These are phyloP conservation scores for Rhodotorula paludigena DNA, from an alignment of 768 basidiomycete genomes.

Conservation along the genomic window DNA sequence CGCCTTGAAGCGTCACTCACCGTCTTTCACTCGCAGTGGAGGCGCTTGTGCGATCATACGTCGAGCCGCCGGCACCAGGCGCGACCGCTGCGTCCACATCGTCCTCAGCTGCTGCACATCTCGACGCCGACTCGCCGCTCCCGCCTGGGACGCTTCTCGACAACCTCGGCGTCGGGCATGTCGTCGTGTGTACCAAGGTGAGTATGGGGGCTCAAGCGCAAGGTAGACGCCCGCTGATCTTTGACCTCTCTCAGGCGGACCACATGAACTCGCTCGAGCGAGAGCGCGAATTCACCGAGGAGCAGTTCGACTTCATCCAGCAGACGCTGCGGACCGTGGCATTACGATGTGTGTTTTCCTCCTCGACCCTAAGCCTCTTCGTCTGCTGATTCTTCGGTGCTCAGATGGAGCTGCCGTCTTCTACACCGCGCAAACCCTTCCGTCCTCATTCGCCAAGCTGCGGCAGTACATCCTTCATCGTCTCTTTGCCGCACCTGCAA, in stretches of 20 bases:
- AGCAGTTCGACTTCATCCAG: slow-evolving; percentile 89
- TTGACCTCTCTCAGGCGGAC: slow-evolving; percentile 32
- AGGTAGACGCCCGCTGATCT: neutral
- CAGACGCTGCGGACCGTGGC: slow-evolving; percentile 90
- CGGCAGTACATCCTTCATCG: slow-evolving; percentile 78
- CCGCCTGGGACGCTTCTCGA: slow-evolving; percentile 79
- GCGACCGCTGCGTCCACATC: neutral
- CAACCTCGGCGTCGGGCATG: slow-evolving; percentile 79
- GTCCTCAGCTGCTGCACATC: neutral
- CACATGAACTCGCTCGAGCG: slow-evolving; percentile 40
- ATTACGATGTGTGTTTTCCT: slow-evolving; percentile 66
- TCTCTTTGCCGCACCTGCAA: slow-evolving; percentile 54
- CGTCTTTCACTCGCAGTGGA: slow-evolving; percentile 25
- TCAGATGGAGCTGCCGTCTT: slow-evolving; percentile 86
- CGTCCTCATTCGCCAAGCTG: slow-evolving; percentile 66
- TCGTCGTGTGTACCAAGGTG: slow-evolving; percentile 82
- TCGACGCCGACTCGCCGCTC: slow-evolving; percentile 57
- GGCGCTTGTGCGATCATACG: slow-evolving; percentile 23
- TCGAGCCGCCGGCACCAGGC: slow-evolving; percentile 25
- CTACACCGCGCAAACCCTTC: slow-evolving; percentile 73
- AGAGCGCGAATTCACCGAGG: slow-evolving; percentile 58
- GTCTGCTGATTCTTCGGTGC: neutral
- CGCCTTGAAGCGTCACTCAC: neutral
- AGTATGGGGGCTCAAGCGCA: neutral
- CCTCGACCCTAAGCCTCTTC: neutral